These are phyloP conservation scores for Trichocladium antarcticum DNA, from an alignment of 495 filamentous ascomycete species.

Conservation along the genomic window DNA sequence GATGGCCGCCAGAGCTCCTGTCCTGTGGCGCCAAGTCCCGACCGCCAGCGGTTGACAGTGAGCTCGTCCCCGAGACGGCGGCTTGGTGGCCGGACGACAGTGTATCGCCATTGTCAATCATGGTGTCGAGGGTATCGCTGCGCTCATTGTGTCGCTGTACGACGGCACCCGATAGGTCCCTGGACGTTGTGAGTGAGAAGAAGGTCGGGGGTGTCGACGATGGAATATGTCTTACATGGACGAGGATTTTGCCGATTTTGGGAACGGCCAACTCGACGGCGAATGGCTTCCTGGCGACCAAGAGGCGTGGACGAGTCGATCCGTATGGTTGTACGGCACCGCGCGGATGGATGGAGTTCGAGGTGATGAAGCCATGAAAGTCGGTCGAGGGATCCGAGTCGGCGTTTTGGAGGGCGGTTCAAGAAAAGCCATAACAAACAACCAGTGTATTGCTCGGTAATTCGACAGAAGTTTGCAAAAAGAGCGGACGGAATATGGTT, in stretches of 20 bases:
- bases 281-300: slow-evolving; percentile 24
- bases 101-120: not conserved
- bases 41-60: not conserved
- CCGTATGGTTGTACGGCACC: slow-evolving; percentile 7
- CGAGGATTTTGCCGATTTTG: slow-evolving; percentile 1
- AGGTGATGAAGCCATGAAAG: slow-evolving; percentile 1
- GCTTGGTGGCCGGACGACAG: not conserved
- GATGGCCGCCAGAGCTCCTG: not conserved
- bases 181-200: not conserved
- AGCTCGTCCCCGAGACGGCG: not conserved
- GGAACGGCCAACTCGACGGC: slow-evolving; percentile 13
- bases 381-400: slow-evolving; percentile 7
- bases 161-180: not conserved
- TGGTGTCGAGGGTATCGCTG: not conserved
- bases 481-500: too few species aligned
- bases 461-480: too few species aligned
- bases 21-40: not conserved
- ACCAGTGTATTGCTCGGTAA: not conserved
- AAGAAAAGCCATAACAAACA: not conserved
- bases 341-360: slow-evolving; percentile 10
- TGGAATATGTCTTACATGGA: not conserved
- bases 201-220: not conserved
- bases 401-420: not conserved
- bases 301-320: not conserved
- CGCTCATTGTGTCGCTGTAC: not conserved